Conservation (phyloP, 257 asterid genomes). For the Solanum ossicruentum region DNA sequence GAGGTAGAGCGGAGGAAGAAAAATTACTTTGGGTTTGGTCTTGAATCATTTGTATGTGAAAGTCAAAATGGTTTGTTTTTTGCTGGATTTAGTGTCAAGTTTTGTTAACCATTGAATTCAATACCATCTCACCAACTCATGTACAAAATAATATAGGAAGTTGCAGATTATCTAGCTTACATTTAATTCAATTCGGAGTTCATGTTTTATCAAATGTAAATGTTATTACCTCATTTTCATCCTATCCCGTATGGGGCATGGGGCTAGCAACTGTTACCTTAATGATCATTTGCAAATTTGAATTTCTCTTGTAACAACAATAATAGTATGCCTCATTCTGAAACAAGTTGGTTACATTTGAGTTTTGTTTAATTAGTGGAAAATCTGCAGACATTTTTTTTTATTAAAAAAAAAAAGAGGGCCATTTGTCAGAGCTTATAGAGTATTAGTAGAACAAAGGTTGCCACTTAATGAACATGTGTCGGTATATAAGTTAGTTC, state of each 20-base stretch:
- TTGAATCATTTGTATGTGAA: background rate
- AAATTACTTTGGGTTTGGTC: background rate
- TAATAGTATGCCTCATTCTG: background rate
- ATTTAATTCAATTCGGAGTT: background rate
- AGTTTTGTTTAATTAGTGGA: background rate
- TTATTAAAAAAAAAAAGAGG: too few species aligned
- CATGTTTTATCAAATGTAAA: background rate
- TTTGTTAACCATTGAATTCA: background rate
- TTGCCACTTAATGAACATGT: background rate
- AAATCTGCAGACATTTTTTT: background rate
- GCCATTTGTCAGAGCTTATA: background rate
- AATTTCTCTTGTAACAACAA: background rate
- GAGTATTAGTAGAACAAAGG: background rate
- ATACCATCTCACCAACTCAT: background rate
- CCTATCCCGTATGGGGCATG: background rate
- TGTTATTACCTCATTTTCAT: background rate
- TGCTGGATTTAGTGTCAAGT: background rate
- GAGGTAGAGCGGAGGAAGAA: background rate
- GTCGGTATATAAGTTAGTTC: background rate
- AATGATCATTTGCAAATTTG: background rate
- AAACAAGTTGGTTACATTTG: background rate
- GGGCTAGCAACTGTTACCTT: background rate
- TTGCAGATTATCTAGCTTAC: background rate
- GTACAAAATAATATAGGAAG: background rate
- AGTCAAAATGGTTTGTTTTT: background rate